Conservation (phyloP, 1,284 basidiomycete species). For the Malassezia restricta region DNA sequence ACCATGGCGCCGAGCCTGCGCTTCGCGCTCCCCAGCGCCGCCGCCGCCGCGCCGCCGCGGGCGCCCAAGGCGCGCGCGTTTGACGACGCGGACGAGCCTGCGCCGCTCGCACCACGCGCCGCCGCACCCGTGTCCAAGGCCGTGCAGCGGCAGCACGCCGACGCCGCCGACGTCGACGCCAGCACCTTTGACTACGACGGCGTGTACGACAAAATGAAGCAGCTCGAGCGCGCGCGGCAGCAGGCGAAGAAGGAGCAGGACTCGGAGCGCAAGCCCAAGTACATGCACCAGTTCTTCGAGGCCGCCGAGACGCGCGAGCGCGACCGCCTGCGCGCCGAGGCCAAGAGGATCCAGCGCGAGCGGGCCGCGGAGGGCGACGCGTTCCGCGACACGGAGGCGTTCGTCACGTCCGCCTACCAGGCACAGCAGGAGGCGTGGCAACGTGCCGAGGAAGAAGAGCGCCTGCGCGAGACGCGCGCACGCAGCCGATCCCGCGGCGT, state of each 20-base stretch:
- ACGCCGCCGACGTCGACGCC: constrained; percentile 65
- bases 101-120: too few relatives aligned
- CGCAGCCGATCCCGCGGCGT: constrained; percentile 70
- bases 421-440: constrained; percentile 87
- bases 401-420: constrained; percentile 94
- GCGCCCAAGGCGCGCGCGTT: too few relatives aligned
- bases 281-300: constrained; percentile 69
- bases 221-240: constrained; percentile 57
- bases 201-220: constrained; percentile 90
- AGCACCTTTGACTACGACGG: constrained; percentile 92
- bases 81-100: too few relatives aligned
- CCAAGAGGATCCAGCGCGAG: constrained; percentile 91
- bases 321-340: constrained; percentile 82
- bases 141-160: constrained; percentile 35
- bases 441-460: constrained; percentile 57
- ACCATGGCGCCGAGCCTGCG: background rate
- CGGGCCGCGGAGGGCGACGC: constrained; percentile 84
- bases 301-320: constrained; percentile 74
- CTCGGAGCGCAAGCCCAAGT: constrained; percentile 62
- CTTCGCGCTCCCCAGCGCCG: background rate
- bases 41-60: background rate
- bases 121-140: constrained; percentile 21
- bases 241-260: constrained; percentile 57
- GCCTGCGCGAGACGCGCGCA: constrained; percentile 69
- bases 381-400: constrained; percentile 85